Base-by-base conservation (phyloP, 2,329 filamentous ascomycete species). In the Fusarium siculi region DNA sequence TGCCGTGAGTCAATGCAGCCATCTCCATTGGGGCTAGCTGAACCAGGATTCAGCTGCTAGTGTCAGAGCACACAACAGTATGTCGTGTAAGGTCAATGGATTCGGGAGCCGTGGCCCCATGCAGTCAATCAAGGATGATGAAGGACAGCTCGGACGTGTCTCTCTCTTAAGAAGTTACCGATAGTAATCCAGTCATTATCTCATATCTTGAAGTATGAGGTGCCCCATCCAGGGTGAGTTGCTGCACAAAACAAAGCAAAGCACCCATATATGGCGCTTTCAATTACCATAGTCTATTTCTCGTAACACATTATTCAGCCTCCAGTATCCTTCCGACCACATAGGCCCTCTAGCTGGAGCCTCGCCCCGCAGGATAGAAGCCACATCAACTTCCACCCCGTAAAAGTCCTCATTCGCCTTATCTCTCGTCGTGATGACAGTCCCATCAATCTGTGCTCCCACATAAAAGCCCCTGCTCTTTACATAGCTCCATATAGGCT, bases 41-140 rank as follows among this genome's bases (percentile, higher is more conserved):
- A 16, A 19, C 44, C 19, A 4, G 44, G 44, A 5, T 7, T 16
- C 19, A 16, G 25, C 19, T 30, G 14, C 25, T 47, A 47, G 40
- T 9, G 44, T 30, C 19, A 30, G 44, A 30, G 44, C 9, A n/a
- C 44, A 30, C 44, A 30, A 21, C 25, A 47, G 25, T 16, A n/a
- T n/a, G 44, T 0, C 1, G 44, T 47, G 44, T 1, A 47, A 30
- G 6, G 25, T 30, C 28, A 4, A 6, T 11, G 9, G 4, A 4
- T 30, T 47, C 44, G 25, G 44, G 5, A 21, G 25, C 44, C 25
- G 25, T 30, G 9, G 44, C 25, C 16, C 19, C 25, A 47, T 47
- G 3, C 1, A 4, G 44, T 11, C 1, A 16, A 8, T 5, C 25
- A n/a, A 14, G 19, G 14, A 4, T 0, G 9, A 21, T 8, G 25